These are phyloP conservation scores for Bacidia rubella DNA, from an alignment of 495 filamentous ascomycete genomes.

Conservation along the genomic window DNA sequence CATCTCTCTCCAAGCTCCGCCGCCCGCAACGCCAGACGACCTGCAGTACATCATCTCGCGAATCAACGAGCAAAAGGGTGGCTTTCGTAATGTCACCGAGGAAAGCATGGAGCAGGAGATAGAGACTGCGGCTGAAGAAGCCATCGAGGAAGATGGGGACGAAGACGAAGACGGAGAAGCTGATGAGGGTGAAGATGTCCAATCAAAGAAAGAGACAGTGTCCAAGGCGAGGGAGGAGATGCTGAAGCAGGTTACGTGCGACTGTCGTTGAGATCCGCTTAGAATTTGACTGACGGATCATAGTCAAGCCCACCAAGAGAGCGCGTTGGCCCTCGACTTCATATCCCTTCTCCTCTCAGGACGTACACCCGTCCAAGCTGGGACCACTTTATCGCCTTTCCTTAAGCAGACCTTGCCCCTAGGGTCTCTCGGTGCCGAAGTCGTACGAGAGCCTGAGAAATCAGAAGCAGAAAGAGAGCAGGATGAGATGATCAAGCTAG, in stretches of 20 bases:
- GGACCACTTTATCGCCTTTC: constrained; percentile 49
- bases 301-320: constrained; percentile 52
- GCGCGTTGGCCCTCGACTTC: constrained; percentile 61
- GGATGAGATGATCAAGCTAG: constrained; percentile 46
- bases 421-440: constrained; percentile 63
- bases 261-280: constrained; percentile 3
- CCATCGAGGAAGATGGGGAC: constrained; percentile 23
- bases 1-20: constrained; percentile 51
- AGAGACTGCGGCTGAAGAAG: constrained; percentile 28
- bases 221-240: constrained; percentile 37
- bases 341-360: constrained; percentile 75
- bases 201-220: constrained; percentile 25
- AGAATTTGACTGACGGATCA: constrained; percentile 1
- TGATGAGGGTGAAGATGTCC: constrained; percentile 21
- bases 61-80: constrained; percentile 60
- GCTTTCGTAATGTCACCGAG: constrained; percentile 57
- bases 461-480: constrained; percentile 41
- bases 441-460: constrained; percentile 44
- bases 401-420: constrained; percentile 56
- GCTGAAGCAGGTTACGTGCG: constrained; percentile 37
- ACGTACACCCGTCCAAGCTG: constrained; percentile 52
- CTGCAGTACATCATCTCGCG: constrained; percentile 60
- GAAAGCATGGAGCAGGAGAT: constrained; percentile 47
- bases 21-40: constrained; percentile 40
- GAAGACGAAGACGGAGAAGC: constrained; percentile 26